Evolutionary conservation across 1,284 basidiomycete species (phyloP).

Genomic region (Sporisorium graminicola): DNA sequence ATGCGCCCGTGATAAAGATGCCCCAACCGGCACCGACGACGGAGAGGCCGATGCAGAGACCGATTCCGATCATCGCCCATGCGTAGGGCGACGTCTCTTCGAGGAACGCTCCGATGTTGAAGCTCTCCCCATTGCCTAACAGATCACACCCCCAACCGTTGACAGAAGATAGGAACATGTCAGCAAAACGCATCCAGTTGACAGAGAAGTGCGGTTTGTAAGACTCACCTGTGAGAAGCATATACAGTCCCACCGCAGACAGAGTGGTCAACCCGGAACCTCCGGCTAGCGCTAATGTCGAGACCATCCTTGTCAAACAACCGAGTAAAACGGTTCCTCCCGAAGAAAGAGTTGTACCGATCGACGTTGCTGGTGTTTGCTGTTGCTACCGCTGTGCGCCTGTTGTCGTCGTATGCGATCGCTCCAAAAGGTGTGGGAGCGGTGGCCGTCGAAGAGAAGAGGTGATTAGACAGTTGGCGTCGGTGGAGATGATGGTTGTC

Average conservation of each 20-base stretch:
- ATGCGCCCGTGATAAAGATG: conserved; percentile 94
- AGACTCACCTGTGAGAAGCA: conserved; percentile 51
- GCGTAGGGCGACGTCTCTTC: conserved; percentile 93
- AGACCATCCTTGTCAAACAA: conserved; percentile 26
- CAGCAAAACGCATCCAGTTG: neutral
- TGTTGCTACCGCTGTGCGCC: too few relatives aligned
- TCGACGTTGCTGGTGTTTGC: too few relatives aligned
- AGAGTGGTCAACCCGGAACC: conserved; percentile 29
- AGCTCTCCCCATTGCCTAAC: conserved; percentile 51
- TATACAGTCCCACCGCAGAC: conserved; percentile 48
- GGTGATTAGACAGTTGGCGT: too few relatives aligned
- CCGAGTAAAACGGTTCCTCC: too few relatives aligned
- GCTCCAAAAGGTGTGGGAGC: too few relatives aligned
- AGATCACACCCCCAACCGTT: neutral
- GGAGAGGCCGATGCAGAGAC: conserved; percentile 91
- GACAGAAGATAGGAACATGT: neutral
- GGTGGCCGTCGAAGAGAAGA: too few relatives aligned
- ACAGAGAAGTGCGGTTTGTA: neutral
- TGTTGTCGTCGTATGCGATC: too few relatives aligned
- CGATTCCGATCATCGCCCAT: conserved; percentile 91
- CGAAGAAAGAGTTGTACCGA: too few relatives aligned
- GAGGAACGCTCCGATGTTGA: conserved; percentile 75
- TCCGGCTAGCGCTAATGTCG: conserved; percentile 33
- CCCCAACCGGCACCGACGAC: conserved; percentile 98
- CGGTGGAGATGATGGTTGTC: neutral